Percentiles rank a stretch among this genome's conserved stretches.
Evolutionary conservation across 2,329 filamentous ascomycete genomes (phyloP).

Genomic region (Fusarium dimerum): DNA sequence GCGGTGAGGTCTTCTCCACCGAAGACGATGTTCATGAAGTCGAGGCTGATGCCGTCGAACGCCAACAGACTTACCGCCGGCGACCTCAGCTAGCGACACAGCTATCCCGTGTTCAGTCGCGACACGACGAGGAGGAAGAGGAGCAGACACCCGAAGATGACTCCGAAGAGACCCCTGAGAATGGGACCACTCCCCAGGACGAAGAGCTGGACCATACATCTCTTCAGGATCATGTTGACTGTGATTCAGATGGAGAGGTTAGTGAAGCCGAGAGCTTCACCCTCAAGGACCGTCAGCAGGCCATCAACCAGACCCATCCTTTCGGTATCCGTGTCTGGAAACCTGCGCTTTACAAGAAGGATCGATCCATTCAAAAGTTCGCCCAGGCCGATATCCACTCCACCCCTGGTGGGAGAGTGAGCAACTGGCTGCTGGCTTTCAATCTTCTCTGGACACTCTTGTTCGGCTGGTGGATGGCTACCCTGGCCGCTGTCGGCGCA

Average conservation of each 20-base stretch:
- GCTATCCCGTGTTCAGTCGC: conserved; percentile 46
- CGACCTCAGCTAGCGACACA: conserved; percentile 34
- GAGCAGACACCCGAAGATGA: conserved; percentile 25
- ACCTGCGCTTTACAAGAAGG: conserved; percentile 96
- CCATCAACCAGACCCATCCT: conserved; percentile 97
- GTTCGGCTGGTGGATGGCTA: conserved; percentile 95
- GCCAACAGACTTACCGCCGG: conserved; percentile 44
- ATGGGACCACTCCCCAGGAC: conserved; percentile 30
- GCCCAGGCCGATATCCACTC: conserved; percentile 98
- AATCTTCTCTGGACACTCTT: conserved; percentile 88
- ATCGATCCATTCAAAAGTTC: conserved; percentile 91
- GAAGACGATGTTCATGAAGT: conserved; percentile 86
- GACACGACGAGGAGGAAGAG: conserved; percentile 14
- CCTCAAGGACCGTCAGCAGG: conserved; percentile 91
- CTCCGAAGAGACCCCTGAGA: conserved; percentile 22
- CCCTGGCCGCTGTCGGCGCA: conserved; percentile 73
- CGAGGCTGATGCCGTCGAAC: conserved; percentile 62
- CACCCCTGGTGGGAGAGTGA: conserved; percentile 83
- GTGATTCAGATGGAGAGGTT: conserved; percentile 69
- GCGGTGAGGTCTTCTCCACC: conserved; percentile 84
- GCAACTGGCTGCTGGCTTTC: conserved; percentile 80
- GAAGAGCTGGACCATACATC: conserved; percentile 40
- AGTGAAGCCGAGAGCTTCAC: conserved; percentile 98
- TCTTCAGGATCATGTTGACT: conserved; percentile 53
- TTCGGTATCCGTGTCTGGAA: conserved; percentile 99